Conservation (phyloP, 805 yeast genomes). For the Komagataella kurtzmanii region DNA sequence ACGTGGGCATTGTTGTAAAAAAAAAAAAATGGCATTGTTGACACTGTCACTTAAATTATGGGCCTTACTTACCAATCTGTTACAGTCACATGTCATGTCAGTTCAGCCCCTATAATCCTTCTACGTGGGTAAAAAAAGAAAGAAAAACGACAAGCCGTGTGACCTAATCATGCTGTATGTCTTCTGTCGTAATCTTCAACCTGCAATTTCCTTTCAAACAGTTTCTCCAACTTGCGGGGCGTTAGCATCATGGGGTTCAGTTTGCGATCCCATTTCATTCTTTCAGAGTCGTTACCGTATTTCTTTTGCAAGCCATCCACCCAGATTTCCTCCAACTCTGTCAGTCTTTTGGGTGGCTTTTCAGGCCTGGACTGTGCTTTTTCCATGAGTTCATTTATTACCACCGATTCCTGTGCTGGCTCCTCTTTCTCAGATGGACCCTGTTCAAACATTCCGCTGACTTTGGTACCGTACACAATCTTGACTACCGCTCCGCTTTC, state of each 20-base stretch:
- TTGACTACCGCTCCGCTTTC: constrained; percentile 50
- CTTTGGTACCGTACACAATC: constrained; percentile 61
- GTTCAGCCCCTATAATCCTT: not conserved
- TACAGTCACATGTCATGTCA: too few species aligned
- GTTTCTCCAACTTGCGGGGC: constrained; percentile 65
- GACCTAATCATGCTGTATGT: not conserved
- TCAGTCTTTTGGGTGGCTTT: constrained; percentile 35
- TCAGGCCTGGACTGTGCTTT: constrained; percentile 30
- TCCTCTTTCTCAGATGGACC: constrained; percentile 41
- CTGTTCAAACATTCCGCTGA: constrained; percentile 19
- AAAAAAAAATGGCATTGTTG: too few species aligned
- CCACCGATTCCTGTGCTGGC: constrained; percentile 36
- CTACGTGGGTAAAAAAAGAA: not conserved
- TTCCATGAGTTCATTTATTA: constrained; percentile 12
- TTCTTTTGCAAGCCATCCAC: constrained; percentile 46
- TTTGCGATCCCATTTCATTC: constrained; percentile 88
- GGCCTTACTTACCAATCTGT: too few species aligned
- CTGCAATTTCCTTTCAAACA: not conserved
- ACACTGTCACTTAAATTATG: not conserved
- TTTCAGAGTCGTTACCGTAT: constrained; percentile 78
- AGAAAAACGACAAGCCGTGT: not conserved
- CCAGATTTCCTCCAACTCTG: constrained; percentile 72
- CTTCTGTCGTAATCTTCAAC: not conserved
- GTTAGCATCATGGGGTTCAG: constrained; percentile 74
- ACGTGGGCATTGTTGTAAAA: not conserved